These are phyloP conservation scores for Anastatica hierochuntica DNA, from an alignment of 345 rosid genomes.

Conservation along the genomic window DNA sequence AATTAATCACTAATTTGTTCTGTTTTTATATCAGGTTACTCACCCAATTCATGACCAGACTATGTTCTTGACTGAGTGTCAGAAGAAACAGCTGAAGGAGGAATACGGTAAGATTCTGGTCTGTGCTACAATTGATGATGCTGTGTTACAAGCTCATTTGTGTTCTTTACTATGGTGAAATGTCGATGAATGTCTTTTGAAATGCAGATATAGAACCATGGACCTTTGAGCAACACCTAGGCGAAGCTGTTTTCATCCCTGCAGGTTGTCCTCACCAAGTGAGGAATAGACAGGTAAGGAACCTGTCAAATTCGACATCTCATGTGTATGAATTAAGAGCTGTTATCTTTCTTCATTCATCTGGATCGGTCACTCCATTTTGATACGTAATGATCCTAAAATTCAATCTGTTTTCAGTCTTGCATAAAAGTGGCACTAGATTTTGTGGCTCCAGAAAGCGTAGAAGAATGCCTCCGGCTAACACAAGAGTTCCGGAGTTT, in stretches of 20 bases:
- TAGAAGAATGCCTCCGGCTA: constrained; percentile 47
- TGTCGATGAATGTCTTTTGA: background rate
- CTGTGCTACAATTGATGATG: background rate
- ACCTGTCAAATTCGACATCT: background rate
- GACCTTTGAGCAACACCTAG: constrained; percentile 29
- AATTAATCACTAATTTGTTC: constrained; percentile 18
- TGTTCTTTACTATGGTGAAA: background rate
- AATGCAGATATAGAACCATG: constrained; percentile 29
- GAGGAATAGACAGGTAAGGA: constrained; percentile 20
- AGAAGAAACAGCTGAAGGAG: constrained; percentile 63
- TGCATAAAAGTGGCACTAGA: constrained; percentile 65
- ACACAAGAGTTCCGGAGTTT: constrained; percentile 53
- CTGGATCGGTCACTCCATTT: too few species aligned
- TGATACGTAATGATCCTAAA: too few species aligned
- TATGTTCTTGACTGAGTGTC: constrained; percentile 47
- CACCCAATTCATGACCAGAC: constrained; percentile 77
- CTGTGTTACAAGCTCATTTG: background rate
- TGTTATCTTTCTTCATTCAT: too few species aligned
- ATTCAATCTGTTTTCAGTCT: constrained; percentile 28
- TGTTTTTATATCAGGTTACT: constrained; percentile 36
- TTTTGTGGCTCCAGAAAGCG: constrained; percentile 57
- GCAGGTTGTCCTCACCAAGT: constrained; percentile 36
- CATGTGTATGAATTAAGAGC: background rate
- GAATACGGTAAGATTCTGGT: constrained; percentile 43
- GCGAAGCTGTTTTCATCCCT: constrained; percentile 31